Evolutionary conservation across 164 flowering plant genomes (phyloP).

Genomic region (Tinospora cordifolia): DNA sequence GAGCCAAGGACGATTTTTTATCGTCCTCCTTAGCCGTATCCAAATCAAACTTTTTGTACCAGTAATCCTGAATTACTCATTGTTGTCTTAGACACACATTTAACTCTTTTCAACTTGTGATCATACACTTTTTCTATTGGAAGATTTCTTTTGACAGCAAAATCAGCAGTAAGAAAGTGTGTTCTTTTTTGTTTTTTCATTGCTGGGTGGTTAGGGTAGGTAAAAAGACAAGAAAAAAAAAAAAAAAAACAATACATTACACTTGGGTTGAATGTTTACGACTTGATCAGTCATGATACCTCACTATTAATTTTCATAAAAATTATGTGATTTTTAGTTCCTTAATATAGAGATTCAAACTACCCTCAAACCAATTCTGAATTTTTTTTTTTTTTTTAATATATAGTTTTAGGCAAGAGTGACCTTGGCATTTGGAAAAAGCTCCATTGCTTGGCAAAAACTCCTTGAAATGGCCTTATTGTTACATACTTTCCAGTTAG

Average conservation of each 20-base stretch:
- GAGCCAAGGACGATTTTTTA: neutral
- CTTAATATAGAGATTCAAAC: neutral
- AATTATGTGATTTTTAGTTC: neutral
- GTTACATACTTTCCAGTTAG: neutral
- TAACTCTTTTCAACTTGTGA: neutral
- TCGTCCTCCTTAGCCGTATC: neutral
- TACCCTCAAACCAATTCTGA: neutral
- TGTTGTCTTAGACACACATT: neutral
- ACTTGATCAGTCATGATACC: neutral
- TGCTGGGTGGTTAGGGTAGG: too few species aligned
- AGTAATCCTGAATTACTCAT: neutral
- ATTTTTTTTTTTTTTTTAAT: too few species aligned
- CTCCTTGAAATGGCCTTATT: neutral
- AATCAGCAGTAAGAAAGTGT: too few species aligned
- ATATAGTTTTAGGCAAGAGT: too few species aligned
- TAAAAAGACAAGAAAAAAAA: too few species aligned
- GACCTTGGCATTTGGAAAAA: neutral
- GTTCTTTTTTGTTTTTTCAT: too few species aligned
- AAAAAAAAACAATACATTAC: too few species aligned
- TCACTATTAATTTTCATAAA: too few species aligned
- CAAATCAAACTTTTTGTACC: constrained; percentile 1
- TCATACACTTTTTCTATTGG: too few species aligned
- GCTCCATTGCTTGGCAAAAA: neutral
- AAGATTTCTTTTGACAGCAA: too few species aligned
- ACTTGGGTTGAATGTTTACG: too few species aligned